These are phyloP conservation scores for Clavariopsis aquatica DNA, from an alignment of 495 filamentous ascomycete species.

Conservation along the genomic window DNA sequence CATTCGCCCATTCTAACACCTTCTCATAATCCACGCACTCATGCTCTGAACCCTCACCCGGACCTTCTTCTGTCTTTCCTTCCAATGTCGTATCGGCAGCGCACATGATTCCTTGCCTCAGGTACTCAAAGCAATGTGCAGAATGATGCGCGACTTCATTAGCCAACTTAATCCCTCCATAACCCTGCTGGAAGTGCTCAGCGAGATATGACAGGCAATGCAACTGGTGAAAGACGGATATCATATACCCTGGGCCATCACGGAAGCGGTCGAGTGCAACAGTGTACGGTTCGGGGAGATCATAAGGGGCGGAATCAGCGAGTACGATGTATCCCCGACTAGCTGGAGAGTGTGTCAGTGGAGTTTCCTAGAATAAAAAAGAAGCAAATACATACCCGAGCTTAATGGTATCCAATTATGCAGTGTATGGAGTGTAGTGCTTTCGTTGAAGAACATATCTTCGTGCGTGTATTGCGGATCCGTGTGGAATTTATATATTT, in stretches of 20 bases:
- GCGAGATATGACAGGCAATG: conserved; percentile 54
- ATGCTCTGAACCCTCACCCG: conserved; percentile 26
- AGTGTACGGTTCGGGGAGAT: conserved; percentile 46
- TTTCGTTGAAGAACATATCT: conserved; percentile 50
- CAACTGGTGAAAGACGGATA: conserved; percentile 56
- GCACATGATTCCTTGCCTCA: conserved; percentile 54
- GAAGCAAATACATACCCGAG: conserved; percentile 21
- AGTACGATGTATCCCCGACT: conserved; percentile 50
- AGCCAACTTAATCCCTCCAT: conserved; percentile 44
- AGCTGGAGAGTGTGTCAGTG: conserved; percentile 25
- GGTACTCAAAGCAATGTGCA: conserved; percentile 54
- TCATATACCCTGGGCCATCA: conserved; percentile 51
- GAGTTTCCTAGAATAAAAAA: background rate
- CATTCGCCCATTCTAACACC: conserved; percentile 32
- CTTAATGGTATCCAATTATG: conserved; percentile 53
- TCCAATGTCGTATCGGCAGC: conserved; percentile 52
- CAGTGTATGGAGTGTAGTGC: conserved; percentile 47
- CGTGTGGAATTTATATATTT: conserved; percentile 48
- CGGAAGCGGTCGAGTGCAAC: conserved; percentile 39
- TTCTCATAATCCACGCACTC: conserved; percentile 31
- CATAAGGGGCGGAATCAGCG: conserved; percentile 38
- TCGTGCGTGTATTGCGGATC: conserved; percentile 47
- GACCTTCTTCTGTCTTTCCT: conserved; percentile 39
- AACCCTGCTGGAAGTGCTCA: conserved; percentile 48
- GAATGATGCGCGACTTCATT: conserved; percentile 49